Base-by-base conservation (phyloP, 2,329 filamentous ascomycete genomes). In the Fusarium sublunatum region DNA sequence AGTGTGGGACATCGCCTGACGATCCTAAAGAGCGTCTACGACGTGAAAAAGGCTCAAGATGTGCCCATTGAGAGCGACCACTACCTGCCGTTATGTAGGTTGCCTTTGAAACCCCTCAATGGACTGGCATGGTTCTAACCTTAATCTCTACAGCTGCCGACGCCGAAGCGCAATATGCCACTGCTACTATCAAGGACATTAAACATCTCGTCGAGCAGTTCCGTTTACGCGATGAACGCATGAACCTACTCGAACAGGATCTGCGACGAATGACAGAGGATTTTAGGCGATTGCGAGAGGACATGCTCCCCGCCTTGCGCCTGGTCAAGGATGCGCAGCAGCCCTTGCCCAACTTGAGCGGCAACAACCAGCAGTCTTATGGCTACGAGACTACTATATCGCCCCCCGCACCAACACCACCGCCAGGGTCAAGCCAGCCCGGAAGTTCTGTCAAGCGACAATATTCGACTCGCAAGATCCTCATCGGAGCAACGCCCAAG, bases 1-100 rank as follows among this genome's bases (percentile, higher is more conserved):
- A 98, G 94, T 78, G 92, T 97, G 43, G 95, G 95, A 36, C 95
- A 99, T 79, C 89, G 95, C 58, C 83, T 99, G 70, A 96, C 93
- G 22, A 96, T 99, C 55, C 84, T 99, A 56, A 98, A 97, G 80
- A 93, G 89, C 71, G 93, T 98, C 51, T 98, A 97, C 79, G 93
- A 98, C 73, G 89, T 95, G 73, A 99, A 99, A 80, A 90, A 94
- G 75, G 92, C 92, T 65, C 93, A 97, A 73, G 93, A 96, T 70
- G 87, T 98, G 58, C 90, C 92, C 13, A 86, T 97, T 70, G 94
- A 98, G 73, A 89, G 90, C 61, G 94, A 97, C 71, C 92, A 98
- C 76, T 99, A 97, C 75, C 86, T 97, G 47, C 95, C 95, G 34
- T 82, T 95, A 46, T 95, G 93, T 97, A 88, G 26, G 70, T 69